These are phyloP conservation scores for Hypoxylon rickii DNA, from an alignment of 495 filamentous ascomycete genomes.

Conservation along the genomic window DNA sequence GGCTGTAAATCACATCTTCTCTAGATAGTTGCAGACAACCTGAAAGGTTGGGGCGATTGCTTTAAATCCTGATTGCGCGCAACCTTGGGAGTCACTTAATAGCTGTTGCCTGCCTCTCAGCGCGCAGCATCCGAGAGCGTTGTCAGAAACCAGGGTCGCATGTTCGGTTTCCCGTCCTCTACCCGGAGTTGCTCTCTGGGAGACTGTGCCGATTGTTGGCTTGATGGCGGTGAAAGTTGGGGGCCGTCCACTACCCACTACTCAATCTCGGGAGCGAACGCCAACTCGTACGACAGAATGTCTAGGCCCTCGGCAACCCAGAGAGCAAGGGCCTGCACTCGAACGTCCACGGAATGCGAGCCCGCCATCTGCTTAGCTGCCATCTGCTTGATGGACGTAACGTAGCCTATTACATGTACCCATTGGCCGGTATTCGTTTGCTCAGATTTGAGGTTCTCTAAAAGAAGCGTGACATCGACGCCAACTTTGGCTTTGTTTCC, in stretches of 20 bases:
- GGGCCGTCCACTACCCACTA: conserved; percentile 4
- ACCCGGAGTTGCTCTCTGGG: background rate
- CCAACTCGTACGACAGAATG: conserved; percentile 21
- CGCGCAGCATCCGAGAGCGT: background rate
- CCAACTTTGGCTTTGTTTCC: conserved; percentile 48
- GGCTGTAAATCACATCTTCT: conserved; percentile 7
- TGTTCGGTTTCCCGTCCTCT: background rate
- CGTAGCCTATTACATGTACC: conserved; percentile 89
- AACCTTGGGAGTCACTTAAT: background rate
- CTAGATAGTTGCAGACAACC: conserved; percentile 5
- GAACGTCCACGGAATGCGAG: conserved; percentile 3
- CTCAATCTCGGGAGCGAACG: conserved; percentile 13
- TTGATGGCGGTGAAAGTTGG: background rate
- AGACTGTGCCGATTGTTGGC: background rate
- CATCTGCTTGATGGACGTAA: conserved; percentile 45
- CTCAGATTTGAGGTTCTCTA: conserved; percentile 65
- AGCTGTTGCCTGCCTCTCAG: background rate
- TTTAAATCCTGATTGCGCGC: conserved; percentile 6
- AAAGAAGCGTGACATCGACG: conserved; percentile 73
- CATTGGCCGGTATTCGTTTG: conserved; percentile 79
- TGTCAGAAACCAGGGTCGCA: conserved; percentile 12
- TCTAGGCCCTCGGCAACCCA: conserved; percentile 25
- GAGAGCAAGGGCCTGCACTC: conserved; percentile 28
- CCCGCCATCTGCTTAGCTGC: conserved; percentile 1
- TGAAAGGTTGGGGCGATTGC: background rate